phyloP scores from a whole-genome alignment of 768 basidiomycete genomes.

The Trametes coccinea region DNA sequence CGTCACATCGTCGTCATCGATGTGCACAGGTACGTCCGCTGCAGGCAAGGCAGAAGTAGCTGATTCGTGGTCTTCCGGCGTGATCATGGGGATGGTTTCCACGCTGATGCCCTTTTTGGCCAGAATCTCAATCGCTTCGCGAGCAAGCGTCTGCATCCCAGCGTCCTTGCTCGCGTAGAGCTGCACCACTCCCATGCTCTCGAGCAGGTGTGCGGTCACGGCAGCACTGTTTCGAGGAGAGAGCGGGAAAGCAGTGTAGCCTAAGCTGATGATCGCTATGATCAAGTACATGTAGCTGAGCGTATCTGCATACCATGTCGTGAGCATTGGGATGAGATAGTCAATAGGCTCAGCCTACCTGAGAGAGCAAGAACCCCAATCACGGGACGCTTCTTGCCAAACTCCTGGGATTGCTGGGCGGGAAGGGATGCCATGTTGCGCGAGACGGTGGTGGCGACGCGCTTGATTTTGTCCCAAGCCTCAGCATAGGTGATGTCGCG shows the following conservation, averaged over 20 bases:
- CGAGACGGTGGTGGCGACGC: conserved; percentile 26
- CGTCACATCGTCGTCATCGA: neutral
- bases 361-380: conserved; percentile 27
- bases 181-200: neutral
- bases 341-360: neutral
- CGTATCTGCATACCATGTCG: conserved; percentile 23
- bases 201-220: conserved; percentile 32
- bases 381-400: conserved; percentile 15
- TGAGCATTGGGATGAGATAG: neutral
- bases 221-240: conserved; percentile 34
- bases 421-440: neutral
- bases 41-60: neutral
- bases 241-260: conserved; percentile 34
- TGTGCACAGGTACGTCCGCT: neutral
- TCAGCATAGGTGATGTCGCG: conserved; percentile 30
- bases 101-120: neutral
- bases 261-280: conserved; percentile 25
- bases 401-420: neutral
- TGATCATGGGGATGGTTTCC: conserved; percentile 4
- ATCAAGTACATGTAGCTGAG: conserved; percentile 20
- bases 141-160: conserved; percentile 2
- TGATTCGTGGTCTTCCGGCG: neutral
- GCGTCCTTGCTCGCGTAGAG: neutral
- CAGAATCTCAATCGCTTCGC: neutral
- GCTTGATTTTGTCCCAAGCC: conserved; percentile 27